A percentile compares a stretch with the other conserved stretches of the same genome.
These are phyloP conservation scores for Skeletonema tropicum DNA, from an alignment of 108 stramenopile species.

Conservation along the genomic window DNA sequence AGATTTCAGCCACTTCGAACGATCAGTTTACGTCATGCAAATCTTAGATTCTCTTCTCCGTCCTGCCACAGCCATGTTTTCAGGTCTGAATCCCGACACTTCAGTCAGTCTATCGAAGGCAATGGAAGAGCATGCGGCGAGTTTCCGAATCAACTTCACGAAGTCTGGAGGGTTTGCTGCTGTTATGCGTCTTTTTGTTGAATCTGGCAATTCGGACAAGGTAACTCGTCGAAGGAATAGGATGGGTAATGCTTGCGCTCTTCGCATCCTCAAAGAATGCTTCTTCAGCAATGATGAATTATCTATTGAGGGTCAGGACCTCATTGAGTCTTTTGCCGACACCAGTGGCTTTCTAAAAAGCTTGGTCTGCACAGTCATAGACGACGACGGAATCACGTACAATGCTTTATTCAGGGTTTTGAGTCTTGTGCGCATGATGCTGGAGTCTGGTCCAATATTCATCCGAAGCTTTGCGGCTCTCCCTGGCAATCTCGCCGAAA, in stretches of 20 bases:
- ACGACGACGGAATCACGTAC: constrained; percentile 72
- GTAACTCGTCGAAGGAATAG: constrained; percentile 63
- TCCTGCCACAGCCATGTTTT: constrained; percentile 84
- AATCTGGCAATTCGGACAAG: constrained; percentile 50
- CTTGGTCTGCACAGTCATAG: constrained; percentile 75
- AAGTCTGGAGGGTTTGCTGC: constrained; percentile 91
- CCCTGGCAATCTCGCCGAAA: constrained; percentile 67
- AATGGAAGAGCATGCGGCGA: constrained; percentile 44
- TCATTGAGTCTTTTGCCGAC: constrained; percentile 66
- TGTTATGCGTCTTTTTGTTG: constrained; percentile 79
- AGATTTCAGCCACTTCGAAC: constrained; percentile 70
- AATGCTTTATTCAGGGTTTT: constrained; percentile 78
- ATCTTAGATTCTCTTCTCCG: constrained; percentile 91
- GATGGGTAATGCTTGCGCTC: constrained; percentile 85
- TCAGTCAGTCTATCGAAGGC: constrained; percentile 35
- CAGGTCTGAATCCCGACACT: constrained; percentile 46
- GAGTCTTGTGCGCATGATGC: constrained; percentile 69
- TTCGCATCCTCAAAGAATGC: constrained; percentile 86
- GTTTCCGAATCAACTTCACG: constrained; percentile 81
- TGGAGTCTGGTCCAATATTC: constrained; percentile 49
- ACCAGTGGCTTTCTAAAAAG: constrained; percentile 71
- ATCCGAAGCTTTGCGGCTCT: constrained; percentile 67
- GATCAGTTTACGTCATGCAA: constrained; percentile 92
- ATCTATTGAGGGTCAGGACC: constrained; percentile 58
- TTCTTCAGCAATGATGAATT: constrained; percentile 50